phyloP scores from a whole-genome alignment of 1,284 basidiomycete species.

The Trichosporon inkin region DNA sequence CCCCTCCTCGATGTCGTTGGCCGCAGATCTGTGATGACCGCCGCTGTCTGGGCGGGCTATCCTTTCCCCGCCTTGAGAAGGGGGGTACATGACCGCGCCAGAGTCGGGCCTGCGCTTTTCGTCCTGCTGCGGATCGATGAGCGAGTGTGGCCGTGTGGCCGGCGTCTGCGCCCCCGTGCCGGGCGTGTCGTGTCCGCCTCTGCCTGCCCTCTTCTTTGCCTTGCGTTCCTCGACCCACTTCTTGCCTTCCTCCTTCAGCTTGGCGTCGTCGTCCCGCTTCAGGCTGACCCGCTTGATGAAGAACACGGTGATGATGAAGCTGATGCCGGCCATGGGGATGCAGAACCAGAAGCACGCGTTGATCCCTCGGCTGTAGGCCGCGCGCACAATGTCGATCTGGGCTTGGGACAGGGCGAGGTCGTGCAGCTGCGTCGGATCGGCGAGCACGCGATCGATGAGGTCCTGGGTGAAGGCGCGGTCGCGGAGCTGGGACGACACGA shows the following conservation, averaged over 20 bases:
- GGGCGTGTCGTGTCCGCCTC: not conserved
- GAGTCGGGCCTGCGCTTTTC: not conserved
- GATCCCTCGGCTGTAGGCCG: conserved; percentile 30
- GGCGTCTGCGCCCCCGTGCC: not conserved
- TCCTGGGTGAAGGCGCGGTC: not conserved
- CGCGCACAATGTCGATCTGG: conserved; percentile 22
- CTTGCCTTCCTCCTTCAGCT: conserved; percentile 31
- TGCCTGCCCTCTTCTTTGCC: conserved; percentile 9
- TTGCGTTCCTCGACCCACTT: conserved; percentile 29
- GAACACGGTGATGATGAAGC: conserved; percentile 34
- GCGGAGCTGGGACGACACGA: conserved; percentile 22
- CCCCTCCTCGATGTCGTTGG: not conserved
- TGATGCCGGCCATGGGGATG: conserved; percentile 31
- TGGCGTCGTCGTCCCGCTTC: conserved; percentile 34
- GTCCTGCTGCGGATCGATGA: not conserved
- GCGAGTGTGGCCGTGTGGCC: not conserved
- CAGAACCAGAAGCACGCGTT: conserved; percentile 34
- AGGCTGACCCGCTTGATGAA: conserved; percentile 32
- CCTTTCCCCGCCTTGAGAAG: not conserved
- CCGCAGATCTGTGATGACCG: not conserved
- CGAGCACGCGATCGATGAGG: conserved; percentile 18
- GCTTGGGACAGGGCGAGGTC: conserved; percentile 16
- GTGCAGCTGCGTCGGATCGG: conserved; percentile 30
- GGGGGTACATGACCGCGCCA: not conserved
- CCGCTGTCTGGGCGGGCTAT: not conserved